These are phyloP conservation scores for Heteromeles arbutifolia DNA, from an alignment of 306 rosid genomes.

Conservation along the genomic window DNA sequence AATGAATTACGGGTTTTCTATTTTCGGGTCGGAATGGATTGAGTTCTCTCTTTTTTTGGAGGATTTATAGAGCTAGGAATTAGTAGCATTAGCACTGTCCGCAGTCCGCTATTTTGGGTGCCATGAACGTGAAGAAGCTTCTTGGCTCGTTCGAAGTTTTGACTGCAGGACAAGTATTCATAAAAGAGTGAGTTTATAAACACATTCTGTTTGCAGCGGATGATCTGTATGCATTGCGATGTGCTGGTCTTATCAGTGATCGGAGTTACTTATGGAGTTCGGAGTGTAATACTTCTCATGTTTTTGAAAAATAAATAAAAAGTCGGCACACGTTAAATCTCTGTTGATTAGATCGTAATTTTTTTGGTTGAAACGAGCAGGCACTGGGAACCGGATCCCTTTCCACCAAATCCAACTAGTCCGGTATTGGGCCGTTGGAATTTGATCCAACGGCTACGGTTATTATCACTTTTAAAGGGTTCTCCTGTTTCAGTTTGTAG, in stretches of 20 bases:
- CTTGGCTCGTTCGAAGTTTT: constrained; percentile 6
- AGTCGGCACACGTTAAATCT: neutral
- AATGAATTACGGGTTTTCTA: constrained; percentile 14
- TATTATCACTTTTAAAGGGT: too few species aligned
- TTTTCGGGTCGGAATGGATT: neutral
- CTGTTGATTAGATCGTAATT: neutral
- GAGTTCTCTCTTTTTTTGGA: neutral
- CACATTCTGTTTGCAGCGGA: neutral
- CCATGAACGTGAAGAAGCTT: constrained; percentile 14
- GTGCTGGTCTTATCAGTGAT: too few species aligned
- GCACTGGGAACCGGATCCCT: too few species aligned
- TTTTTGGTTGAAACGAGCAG: neutral
- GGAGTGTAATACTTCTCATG: neutral
- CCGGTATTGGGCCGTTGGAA: too few species aligned
- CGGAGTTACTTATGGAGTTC: neutral
- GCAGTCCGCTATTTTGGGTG: constrained; percentile 11
- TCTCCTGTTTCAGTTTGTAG: too few species aligned
- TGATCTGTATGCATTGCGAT: neutral
- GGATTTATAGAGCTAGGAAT: constrained; percentile 28
- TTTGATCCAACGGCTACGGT: too few species aligned
- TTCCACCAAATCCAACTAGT: too few species aligned
- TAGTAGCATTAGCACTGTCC: constrained; percentile 14
- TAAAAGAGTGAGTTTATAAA: neutral
- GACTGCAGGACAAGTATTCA: constrained; percentile 2
- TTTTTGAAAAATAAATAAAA: neutral